Conservation (phyloP, 1,284 basidiomycete species). For the Rhodotorula sp. region DNA sequence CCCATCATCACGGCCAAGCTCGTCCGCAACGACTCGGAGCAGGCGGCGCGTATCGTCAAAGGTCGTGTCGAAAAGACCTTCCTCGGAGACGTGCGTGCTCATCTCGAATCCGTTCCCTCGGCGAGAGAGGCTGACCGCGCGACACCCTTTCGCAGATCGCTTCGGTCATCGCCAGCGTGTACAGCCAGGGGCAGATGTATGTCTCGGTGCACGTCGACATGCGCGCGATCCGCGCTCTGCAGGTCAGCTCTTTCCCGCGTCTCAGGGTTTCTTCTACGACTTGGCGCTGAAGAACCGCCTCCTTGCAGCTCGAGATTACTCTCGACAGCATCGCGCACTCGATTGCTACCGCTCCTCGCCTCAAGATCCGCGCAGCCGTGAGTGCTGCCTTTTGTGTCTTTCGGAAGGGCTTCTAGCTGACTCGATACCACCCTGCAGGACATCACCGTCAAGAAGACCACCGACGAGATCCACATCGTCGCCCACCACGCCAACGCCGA, state of each 20-base stretch:
- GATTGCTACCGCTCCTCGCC: slow-evolving; percentile 79
- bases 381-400: slow-evolving; percentile 14
- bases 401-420: not conserved
- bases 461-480: slow-evolving; percentile 80
- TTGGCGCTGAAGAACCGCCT: not conserved
- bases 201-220: slow-evolving; percentile 90
- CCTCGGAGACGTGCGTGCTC: slow-evolving; percentile 74
- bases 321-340: slow-evolving; percentile 91
- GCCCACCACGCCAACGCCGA: slow-evolving; percentile 56
- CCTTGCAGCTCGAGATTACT: slow-evolving; percentile 76
- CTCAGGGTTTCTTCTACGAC: not conserved
- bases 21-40: slow-evolving; percentile 67
- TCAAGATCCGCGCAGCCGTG: slow-evolving; percentile 88
- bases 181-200: slow-evolving; percentile 88
- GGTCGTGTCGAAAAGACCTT: slow-evolving; percentile 93
- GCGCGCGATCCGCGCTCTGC: slow-evolving; percentile 83
- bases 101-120: accelerated
- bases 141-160: slow-evolving; percentile 62
- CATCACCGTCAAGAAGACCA: slow-evolving; percentile 47
- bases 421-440: slow-evolving; percentile 5
- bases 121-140: not conserved
- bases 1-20: slow-evolving; percentile 97
- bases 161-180: slow-evolving; percentile 89
- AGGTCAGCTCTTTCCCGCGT: slow-evolving; percentile 57
- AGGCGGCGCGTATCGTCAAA: slow-evolving; percentile 95